phyloP scores from a whole-genome alignment of 441 rosid genomes.

The Biscutella laevigata region DNA sequence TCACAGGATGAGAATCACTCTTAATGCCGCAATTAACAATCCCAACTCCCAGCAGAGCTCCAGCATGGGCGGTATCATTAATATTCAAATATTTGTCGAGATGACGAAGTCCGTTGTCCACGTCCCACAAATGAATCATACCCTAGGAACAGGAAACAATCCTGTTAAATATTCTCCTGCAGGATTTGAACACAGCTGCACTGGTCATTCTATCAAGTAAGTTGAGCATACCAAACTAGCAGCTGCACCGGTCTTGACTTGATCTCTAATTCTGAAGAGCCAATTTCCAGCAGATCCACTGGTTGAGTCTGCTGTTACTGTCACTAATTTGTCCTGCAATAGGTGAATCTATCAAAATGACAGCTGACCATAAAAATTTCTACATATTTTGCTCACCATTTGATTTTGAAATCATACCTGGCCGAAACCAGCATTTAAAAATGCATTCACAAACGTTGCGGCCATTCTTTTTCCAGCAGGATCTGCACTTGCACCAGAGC shows the following conservation, averaged over 20 bases:
- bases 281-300: constrained; percentile 69
- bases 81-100: constrained; percentile 85
- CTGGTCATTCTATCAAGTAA: constrained; percentile 4
- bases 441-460: constrained; percentile 94
- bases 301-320: constrained; percentile 63
- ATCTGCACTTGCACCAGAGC: constrained; percentile 77
- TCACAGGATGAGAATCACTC: constrained; percentile 88
- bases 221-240: constrained; percentile 69
- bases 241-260: constrained; percentile 91
- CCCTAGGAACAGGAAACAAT: constrained; percentile 42
- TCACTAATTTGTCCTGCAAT: constrained; percentile 89
- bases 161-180: constrained; percentile 1
- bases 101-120: constrained; percentile 84
- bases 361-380: neutral
- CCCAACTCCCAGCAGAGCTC: constrained; percentile 92
- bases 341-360: constrained; percentile 11
- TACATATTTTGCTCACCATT: neutral
- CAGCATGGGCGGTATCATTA: constrained; percentile 71
- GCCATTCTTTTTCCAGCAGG: constrained; percentile 95
- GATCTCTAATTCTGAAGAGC: constrained; percentile 94
- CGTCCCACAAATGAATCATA: constrained; percentile 91
- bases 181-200: constrained; percentile 18
- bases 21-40: constrained; percentile 76
- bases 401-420: constrained; percentile 42
- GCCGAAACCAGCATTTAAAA: constrained; percentile 96